Evolutionary conservation across 192 early-diverging fungal species (phyloP).

Genomic region (Coemansia sp.): DNA sequence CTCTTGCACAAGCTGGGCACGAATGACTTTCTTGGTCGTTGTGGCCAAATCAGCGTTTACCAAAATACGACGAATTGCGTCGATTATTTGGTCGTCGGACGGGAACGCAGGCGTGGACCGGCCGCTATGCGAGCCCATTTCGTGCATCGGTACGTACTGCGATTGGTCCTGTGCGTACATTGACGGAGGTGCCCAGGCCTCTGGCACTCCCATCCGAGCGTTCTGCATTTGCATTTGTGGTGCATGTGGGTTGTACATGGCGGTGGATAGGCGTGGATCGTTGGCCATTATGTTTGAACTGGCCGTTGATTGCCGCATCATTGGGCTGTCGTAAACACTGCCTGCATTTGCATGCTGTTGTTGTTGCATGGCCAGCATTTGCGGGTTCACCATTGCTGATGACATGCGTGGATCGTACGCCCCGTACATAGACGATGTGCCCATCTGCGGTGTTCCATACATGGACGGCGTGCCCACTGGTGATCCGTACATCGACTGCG

Average conservation of each 20-base stretch:
- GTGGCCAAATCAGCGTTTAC: conserved; percentile 65
- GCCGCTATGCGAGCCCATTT: conserved; percentile 26
- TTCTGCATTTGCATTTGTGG: conserved; percentile 10
- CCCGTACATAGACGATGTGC: not conserved
- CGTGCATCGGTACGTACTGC: conserved; percentile 16
- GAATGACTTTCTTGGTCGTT: conserved; percentile 81
- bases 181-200: not conserved
- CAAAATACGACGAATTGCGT: conserved; percentile 68
- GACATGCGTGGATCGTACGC: conserved; percentile 40
- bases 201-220: conserved; percentile 1
- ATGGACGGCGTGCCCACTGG: conserved; percentile 21
- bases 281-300: conserved; percentile 7
- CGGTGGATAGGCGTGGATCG: conserved; percentile 38
- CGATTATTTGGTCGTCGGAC: conserved; percentile 65
- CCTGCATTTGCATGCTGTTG: conserved; percentile 26
- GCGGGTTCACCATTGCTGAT: conserved; percentile 45
- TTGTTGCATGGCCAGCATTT: conserved; percentile 32
- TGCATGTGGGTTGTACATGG: conserved; percentile 26
- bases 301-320: conserved; percentile 8
- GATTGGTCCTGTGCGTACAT: not conserved
- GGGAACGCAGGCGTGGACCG: conserved; percentile 15
- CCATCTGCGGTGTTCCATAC: conserved; percentile 21
- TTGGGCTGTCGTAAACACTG: conserved; percentile 18
- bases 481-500: not conserved
- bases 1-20: conserved; percentile 62